Percentiles rank a stretch among this genome's conserved stretches.
Conservation (phyloP, 345 rosid species). For the Arabidopsis suecica region DNA sequence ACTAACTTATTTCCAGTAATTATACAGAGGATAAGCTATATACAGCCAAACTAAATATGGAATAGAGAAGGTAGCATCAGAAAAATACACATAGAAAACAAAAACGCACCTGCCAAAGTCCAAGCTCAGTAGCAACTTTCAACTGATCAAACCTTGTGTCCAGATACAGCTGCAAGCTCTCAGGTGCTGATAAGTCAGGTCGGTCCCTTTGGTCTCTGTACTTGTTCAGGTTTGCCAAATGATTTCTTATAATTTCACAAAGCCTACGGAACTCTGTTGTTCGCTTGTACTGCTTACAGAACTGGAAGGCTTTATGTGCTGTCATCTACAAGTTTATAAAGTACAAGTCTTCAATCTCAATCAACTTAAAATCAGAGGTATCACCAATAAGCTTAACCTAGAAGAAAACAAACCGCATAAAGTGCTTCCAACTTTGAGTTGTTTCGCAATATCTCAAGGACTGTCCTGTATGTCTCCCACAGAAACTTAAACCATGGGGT, state of each 20-base stretch:
- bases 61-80: conserved; percentile 1
- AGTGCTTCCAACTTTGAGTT: conserved; percentile 97
- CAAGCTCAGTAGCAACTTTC: conserved; percentile 92
- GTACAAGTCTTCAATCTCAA: conserved; percentile 13
- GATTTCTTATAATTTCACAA: conserved; percentile 96
- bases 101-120: conserved; percentile 84
- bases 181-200: conserved; percentile 95
- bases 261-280: conserved; percentile 95
- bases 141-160: conserved; percentile 99
- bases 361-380: conserved; percentile 10
- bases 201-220: conserved; percentile 99
- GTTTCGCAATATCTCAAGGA: conserved; percentile 92
- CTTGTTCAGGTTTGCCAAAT: conserved; percentile 88
- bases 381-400: conserved; percentile 8
- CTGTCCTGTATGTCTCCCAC: conserved; percentile 99
- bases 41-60: not conserved
- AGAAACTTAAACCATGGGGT: conserved; percentile 99
- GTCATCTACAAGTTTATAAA: conserved; percentile 72
- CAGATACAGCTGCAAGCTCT: conserved; percentile 89
- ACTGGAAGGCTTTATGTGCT: conserved; percentile 95
- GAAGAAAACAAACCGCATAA: conserved; percentile 75
- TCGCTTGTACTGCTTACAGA: conserved; percentile 94
- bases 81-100: conserved; percentile 10
- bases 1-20: conserved; percentile 1
- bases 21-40: not conserved